phyloP scores from a whole-genome alignment of 2,329 filamentous ascomycete genomes.

The Phaeosphaeriaceae sp. region DNA sequence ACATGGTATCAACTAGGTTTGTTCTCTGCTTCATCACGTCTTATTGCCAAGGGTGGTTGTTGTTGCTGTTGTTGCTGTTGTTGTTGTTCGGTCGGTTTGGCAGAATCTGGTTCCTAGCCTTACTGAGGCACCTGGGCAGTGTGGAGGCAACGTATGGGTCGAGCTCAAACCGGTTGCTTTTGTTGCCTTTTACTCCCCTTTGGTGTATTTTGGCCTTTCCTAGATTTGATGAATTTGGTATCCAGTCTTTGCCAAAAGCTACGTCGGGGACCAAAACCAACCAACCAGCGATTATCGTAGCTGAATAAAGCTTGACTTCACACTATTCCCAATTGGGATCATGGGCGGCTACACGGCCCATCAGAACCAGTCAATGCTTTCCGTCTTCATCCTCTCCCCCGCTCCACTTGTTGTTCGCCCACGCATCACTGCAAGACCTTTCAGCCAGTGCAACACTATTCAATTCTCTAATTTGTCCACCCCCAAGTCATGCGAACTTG shows the following conservation, averaged over 20 bases:
- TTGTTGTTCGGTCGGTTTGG: no score
- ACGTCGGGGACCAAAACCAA: slow-evolving; percentile 14
- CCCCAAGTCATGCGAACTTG: slow-evolving; percentile 45
- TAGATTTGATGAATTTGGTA: slow-evolving; percentile 8
- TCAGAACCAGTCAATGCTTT: slow-evolving; percentile 24
- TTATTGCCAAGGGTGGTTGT: no score
- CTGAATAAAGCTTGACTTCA: slow-evolving; percentile 23
- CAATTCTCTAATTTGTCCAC: slow-evolving; percentile 36
- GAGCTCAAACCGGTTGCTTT: background rate
- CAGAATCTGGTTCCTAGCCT: background rate
- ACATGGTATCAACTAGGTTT: no score
- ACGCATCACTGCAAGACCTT: slow-evolving; percentile 39
- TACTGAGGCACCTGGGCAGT: no score
- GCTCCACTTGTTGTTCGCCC: slow-evolving; percentile 32
- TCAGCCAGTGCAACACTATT: slow-evolving; percentile 20
- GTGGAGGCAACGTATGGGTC: no score
- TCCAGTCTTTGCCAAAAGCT: slow-evolving; percentile 5
- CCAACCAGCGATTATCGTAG: slow-evolving; percentile 20
- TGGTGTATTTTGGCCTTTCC: background rate
- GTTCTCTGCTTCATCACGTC: background rate
- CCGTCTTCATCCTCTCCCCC: slow-evolving; percentile 25
- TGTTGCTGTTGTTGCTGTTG: no score
- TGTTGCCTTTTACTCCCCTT: background rate
- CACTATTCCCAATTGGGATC: slow-evolving; percentile 17
- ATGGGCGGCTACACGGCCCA: slow-evolving; percentile 25